Conservation (phyloP, 495 filamentous ascomycete species). For the Neurospora sp. region DNA sequence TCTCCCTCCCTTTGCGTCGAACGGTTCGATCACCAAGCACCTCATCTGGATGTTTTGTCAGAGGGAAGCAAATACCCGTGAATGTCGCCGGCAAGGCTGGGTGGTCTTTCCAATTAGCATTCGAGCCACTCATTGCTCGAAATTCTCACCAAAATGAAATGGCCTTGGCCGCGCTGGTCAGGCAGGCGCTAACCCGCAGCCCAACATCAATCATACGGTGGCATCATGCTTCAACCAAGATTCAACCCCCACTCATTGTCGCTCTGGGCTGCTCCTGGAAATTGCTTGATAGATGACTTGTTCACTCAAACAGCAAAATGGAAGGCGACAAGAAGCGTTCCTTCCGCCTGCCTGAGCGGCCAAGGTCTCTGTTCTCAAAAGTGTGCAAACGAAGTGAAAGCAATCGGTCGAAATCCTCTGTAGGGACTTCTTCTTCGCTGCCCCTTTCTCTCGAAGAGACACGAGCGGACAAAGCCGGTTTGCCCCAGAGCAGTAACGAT, state of each 20-base stretch:
- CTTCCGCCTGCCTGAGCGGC: neutral
- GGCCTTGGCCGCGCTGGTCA: neutral
- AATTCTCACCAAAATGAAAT: neutral
- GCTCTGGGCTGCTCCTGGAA: neutral
- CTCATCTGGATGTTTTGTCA: neutral
- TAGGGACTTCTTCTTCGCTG: neutral
- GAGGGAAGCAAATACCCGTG: neutral
- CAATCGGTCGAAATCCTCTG: neutral
- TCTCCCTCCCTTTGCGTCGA: neutral
- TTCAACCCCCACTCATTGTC: neutral
- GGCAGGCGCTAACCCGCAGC: neutral
- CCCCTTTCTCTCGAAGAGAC: neutral
- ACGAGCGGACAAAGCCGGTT: neutral
- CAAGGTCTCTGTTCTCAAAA: neutral
- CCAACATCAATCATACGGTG: neutral
- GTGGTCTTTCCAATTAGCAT: neutral
- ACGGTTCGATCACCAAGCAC: neutral
- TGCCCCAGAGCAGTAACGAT: neutral
- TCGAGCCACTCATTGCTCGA: neutral
- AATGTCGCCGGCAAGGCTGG: neutral
- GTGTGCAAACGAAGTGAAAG: neutral
- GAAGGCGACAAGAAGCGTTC: neutral
- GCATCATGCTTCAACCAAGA: neutral
- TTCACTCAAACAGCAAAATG: neutral
- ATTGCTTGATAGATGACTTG: neutral